phyloP scores from a whole-genome alignment of 208 protist genomes.

The Acanthamoeba quina region DNA sequence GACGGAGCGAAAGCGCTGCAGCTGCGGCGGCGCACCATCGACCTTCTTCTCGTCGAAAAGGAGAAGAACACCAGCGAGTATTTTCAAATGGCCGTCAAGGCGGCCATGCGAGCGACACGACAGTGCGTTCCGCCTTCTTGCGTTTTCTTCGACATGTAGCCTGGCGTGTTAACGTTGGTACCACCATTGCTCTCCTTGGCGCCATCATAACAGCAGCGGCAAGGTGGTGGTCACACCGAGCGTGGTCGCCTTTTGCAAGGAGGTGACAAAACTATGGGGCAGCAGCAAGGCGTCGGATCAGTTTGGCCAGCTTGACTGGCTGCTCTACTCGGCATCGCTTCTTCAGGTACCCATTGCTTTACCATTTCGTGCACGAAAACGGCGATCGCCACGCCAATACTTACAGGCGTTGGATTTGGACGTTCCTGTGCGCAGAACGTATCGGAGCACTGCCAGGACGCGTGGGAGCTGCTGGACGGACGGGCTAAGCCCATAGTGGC shows the following conservation, averaged over 20 bases:
- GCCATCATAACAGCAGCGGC: not conserved
- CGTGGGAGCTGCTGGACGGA: constrained; percentile 30
- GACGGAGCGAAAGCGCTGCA: constrained; percentile 31
- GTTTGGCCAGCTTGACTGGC: not conserved
- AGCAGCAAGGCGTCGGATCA: not conserved
- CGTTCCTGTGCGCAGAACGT: not conserved
- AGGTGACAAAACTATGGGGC: not conserved
- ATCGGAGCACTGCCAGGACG: not conserved
- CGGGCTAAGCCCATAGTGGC: not conserved
- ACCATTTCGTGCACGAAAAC: not conserved
- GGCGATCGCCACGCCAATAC: not conserved
- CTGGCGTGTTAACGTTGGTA: not conserved
- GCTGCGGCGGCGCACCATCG: not conserved
- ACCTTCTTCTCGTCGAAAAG: constrained; percentile 38
- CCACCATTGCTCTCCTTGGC: not conserved
- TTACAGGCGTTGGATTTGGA: not conserved
- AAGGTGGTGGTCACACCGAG: not conserved
- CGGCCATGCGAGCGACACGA: not conserved
- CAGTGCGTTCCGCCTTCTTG: not conserved
- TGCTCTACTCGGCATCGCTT: not conserved
- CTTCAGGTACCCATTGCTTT: not conserved
- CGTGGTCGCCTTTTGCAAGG: not conserved
- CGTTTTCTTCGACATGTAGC: not conserved
- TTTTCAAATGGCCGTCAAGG: constrained; percentile 6
- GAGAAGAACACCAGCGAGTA: constrained; percentile 16